phyloP scores from a whole-genome alignment of 345 rosid species.

The Hibiscus mutabilis region DNA sequence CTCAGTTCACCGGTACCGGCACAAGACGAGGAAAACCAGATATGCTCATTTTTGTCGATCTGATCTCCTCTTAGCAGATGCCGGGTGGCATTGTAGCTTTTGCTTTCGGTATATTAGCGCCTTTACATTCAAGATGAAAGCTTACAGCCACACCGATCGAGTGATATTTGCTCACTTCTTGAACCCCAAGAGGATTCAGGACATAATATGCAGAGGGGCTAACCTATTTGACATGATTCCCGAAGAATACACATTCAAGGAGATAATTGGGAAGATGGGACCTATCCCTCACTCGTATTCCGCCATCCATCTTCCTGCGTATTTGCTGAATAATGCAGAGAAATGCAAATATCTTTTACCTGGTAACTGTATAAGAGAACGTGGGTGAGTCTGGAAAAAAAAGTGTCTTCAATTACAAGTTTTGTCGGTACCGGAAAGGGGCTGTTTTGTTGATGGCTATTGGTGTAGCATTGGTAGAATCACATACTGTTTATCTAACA shows the following conservation, averaged over 20 bases:
- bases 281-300: constrained; percentile 69
- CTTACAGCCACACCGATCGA: constrained; percentile 86
- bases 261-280: constrained; percentile 85
- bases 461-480: constrained; percentile 14
- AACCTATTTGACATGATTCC: constrained; percentile 88
- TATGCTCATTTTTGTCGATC: constrained; percentile 85
- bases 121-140: constrained; percentile 92
- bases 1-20: constrained; percentile 60
- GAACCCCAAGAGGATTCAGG: constrained; percentile 72
- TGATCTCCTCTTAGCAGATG: constrained; percentile 55
- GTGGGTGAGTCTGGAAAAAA: constrained; percentile 39
- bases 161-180: constrained; percentile 82
- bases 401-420: constrained; percentile 8
- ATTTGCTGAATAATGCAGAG: constrained; percentile 59
- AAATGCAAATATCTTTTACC: constrained; percentile 75
- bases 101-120: constrained; percentile 73
- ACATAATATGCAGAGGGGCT: constrained; percentile 74
- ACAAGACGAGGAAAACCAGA: constrained; percentile 51
- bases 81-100: constrained; percentile 98
- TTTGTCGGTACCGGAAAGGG: constrained; percentile 16
- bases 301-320: constrained; percentile 73
- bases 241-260: constrained; percentile 84
- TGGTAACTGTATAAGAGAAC: constrained; percentile 73
- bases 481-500: constrained; percentile 11
- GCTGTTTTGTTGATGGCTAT: constrained; percentile 10